These are phyloP conservation scores for Albatrellus ellisii DNA, from an alignment of 768 basidiomycete genomes.

Conservation along the genomic window DNA sequence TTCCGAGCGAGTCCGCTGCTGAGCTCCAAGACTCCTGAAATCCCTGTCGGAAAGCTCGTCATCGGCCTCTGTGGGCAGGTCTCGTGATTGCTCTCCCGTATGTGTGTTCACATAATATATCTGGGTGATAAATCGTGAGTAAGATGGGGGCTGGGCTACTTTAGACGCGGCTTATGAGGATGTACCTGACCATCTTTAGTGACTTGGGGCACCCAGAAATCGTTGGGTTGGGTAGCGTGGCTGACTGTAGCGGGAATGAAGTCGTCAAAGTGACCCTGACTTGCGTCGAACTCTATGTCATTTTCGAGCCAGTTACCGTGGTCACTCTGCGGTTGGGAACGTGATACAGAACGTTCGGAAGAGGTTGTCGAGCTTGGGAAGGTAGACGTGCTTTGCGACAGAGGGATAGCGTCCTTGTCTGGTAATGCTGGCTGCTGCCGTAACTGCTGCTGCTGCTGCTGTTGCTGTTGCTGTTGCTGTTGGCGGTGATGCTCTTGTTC, in stretches of 20 bases:
- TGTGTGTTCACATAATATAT: slow-evolving; percentile 93
- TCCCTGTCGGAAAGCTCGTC: slow-evolving; percentile 52
- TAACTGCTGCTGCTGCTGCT: too few species aligned
- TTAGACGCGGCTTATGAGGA: slow-evolving; percentile 7
- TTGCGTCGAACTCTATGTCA: slow-evolving; percentile 22
- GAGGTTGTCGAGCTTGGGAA: slow-evolving; percentile 28
- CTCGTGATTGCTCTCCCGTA: slow-evolving; percentile 70
- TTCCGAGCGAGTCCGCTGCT: slow-evolving; percentile 23
- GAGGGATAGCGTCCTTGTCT: slow-evolving; percentile 15
- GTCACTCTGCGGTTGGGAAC: slow-evolving; percentile 23
- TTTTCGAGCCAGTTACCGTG: slow-evolving; percentile 44
- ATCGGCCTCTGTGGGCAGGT: slow-evolving; percentile 68
- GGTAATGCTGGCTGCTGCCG: too few species aligned
- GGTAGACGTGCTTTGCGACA: slow-evolving; percentile 17
- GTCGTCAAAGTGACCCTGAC: slow-evolving; percentile 23
- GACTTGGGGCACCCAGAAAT: slow-evolving; percentile 88
- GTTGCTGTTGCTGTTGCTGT: slow-evolving; percentile 1
- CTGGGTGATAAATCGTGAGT: slow-evolving; percentile 26
- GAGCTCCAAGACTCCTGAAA: slow-evolving; percentile 43
- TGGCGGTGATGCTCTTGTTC: slow-evolving; percentile 8
- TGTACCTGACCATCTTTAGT: slow-evolving; percentile 73
- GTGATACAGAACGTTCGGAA: background rate
- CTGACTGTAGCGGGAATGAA: slow-evolving; percentile 18
- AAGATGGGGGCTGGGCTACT: slow-evolving; percentile 2
- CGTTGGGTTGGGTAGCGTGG: slow-evolving; percentile 36